Base-by-base conservation (phyloP, 495 filamentous ascomycete genomes). In the Aspergillus steynii region DNA sequence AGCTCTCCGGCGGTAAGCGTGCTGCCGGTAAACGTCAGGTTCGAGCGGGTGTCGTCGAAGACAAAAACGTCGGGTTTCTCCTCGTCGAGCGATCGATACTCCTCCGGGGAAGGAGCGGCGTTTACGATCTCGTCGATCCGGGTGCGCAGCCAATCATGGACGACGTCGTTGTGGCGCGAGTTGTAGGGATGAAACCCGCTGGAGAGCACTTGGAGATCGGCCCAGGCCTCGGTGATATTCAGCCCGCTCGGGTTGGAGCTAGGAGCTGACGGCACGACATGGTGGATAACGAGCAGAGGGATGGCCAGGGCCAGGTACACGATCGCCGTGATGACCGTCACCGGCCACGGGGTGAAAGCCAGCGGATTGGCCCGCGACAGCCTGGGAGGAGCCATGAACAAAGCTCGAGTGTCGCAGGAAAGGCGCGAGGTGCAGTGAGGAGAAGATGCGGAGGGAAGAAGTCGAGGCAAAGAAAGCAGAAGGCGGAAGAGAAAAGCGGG, bases 111-210 rank as follows among this genome's bases (percentile, higher is more conserved):
- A 27, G 71, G 75, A 69, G 89, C 90, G 27, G 74, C 68, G 6
- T 83, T 76, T 61, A 91, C 64, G 51, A 96, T 94, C 29, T 77
- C 79, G 59, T 88, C 72, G 61, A 96, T 83, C 51, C 93, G 82
- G 29, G 75, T 60, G 50, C 97, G 74, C n/a, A 99, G 74, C 81
- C 88, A 97, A 28, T 84, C 78, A 58, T 89, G 85, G 25, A 97
- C 82, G 6, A 87, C 82, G 63, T 96, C 95, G 67, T 97, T 98
- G 59, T 82, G 79, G 42, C 79, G 86, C 34, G 87, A 91, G 74
- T 97, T 98, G 73, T 90, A 96, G 0, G 94, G 95, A 67, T 96
- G 95, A 67, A 89, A 96, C 0, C 82, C 83, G 56, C 77, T 80
- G n/a, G 86, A 92, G 20, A 99, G 74, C 45, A 76, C 74, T 37